Conservation (phyloP, 257 asterid genomes). For the Echites panduratus region DNA sequence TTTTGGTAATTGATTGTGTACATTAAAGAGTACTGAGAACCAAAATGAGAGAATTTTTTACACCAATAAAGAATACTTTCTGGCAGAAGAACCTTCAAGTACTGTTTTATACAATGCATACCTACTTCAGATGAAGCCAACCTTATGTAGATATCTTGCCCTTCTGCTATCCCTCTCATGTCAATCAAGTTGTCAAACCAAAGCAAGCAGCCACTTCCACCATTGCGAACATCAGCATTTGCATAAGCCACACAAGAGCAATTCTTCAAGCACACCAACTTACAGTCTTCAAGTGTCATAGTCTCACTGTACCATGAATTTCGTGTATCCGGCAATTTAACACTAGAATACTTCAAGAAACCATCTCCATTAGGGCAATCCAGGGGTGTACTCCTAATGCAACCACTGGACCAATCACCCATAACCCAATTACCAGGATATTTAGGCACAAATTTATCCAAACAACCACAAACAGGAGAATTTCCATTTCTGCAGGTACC, state of each 20-base stretch:
- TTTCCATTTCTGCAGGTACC: slow-evolving; percentile 23
- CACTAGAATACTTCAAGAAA: slow-evolving; percentile 14
- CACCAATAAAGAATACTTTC: too few species aligned
- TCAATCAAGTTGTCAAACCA: slow-evolving; percentile 25
- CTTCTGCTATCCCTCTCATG: background rate
- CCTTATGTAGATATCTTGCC: slow-evolving; percentile 7
- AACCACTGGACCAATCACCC: slow-evolving; percentile 26
- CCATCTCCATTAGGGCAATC: slow-evolving; percentile 22
- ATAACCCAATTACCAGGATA: slow-evolving; percentile 19
- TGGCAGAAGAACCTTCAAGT: too few species aligned
- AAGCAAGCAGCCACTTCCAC: slow-evolving; percentile 32
- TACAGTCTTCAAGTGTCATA: slow-evolving; percentile 22
- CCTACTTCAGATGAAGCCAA: slow-evolving; percentile 6
- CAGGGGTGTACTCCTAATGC: slow-evolving; percentile 23
- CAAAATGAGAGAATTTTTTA: background rate
- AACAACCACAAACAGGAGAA: slow-evolving; percentile 27
- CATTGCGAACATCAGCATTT: slow-evolving; percentile 17
- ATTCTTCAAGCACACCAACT: slow-evolving; percentile 23
- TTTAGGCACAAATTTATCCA: slow-evolving; percentile 22
- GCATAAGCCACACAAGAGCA: slow-evolving; percentile 35
- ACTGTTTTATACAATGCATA: background rate
- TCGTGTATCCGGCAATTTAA: slow-evolving; percentile 31
- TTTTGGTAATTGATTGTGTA: too few species aligned
- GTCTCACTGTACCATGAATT: slow-evolving; percentile 17
- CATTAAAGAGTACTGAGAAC: background rate